phyloP scores from a whole-genome alignment of 2,329 filamentous ascomycete species.

The Huntiella abstrusa region DNA sequence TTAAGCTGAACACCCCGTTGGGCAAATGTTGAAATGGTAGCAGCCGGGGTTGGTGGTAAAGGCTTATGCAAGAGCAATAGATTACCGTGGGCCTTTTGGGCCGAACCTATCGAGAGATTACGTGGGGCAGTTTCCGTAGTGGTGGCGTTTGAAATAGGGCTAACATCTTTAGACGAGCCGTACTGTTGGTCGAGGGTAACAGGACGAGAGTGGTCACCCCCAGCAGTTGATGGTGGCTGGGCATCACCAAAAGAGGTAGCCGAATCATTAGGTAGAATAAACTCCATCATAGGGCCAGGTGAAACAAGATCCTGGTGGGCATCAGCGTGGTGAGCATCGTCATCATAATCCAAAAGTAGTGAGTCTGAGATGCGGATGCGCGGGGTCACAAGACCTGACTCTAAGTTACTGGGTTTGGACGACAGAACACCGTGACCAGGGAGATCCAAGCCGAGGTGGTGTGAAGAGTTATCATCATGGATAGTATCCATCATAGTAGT shows the following conservation, averaged over 20 bases:
- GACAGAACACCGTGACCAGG: conserved; percentile 30
- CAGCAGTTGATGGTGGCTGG: conserved; percentile 2
- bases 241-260: background rate
- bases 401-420: conserved; percentile 32
- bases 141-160: conserved; percentile 15
- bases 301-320: conserved; percentile 27
- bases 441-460: conserved; percentile 13
- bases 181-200: conserved; percentile 31
- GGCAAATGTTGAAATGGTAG: conserved; percentile 22
- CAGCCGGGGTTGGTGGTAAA: conserved; percentile 30
- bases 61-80: conserved; percentile 25
- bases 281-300: conserved; percentile 20
- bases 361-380: conserved; percentile 20
- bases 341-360: conserved; percentile 32
- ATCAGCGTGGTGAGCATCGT: conserved; percentile 18
- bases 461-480: conserved; percentile 3
- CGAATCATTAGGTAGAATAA: background rate
- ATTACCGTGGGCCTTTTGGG: conserved; percentile 15
- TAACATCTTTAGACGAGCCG: conserved; percentile 17
- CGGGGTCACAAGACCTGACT: conserved; percentile 14
- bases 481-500: conserved; percentile 40
- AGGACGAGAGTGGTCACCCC: conserved; percentile 22
- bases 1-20: background rate
- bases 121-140: conserved; percentile 23
- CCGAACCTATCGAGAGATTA: background rate